Conservation (phyloP, 768 basidiomycete genomes). For the Strobilomyces dryophilus region DNA sequence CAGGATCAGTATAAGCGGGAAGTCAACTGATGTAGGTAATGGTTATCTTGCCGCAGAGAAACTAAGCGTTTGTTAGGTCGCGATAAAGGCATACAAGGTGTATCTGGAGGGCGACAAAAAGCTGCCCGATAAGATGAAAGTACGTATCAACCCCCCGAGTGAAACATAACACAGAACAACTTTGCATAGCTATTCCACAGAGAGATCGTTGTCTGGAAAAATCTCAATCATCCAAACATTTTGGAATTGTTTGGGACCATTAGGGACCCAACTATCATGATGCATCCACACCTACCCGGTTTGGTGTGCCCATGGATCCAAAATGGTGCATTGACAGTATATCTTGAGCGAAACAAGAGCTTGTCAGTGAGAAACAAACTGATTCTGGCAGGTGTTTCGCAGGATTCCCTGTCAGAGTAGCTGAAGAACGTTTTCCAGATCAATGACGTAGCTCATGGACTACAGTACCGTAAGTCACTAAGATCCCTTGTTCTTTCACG, state of each 20-base stretch:
- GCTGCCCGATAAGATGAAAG: not conserved
- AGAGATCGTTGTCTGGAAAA: not conserved
- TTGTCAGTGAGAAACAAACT: not conserved
- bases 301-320: conserved; percentile 1
- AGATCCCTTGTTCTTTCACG: not conserved
- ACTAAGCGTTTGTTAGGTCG: not conserved
- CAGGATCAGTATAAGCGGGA: not conserved
- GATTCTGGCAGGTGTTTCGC: not conserved
- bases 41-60: not conserved
- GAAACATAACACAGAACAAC: too few species aligned
- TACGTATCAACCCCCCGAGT: not conserved
- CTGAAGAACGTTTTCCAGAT: not conserved
- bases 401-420: not conserved
- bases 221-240: not conserved
- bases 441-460: not conserved
- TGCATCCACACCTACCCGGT: not conserved
- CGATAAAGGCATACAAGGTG: not conserved
- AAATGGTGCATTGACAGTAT: not conserved
- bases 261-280: not conserved
- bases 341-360: not conserved
- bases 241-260: not conserved
- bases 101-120: not conserved
- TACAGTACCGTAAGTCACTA: not conserved
- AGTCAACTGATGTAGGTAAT: not conserved
- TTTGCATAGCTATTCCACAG: not conserved